Evolutionary conservation across 2,329 filamentous ascomycete genomes (phyloP), one percentile per base, ranked within the genome.

Genomic region (Acephala macrosclerotiorum): DNA sequence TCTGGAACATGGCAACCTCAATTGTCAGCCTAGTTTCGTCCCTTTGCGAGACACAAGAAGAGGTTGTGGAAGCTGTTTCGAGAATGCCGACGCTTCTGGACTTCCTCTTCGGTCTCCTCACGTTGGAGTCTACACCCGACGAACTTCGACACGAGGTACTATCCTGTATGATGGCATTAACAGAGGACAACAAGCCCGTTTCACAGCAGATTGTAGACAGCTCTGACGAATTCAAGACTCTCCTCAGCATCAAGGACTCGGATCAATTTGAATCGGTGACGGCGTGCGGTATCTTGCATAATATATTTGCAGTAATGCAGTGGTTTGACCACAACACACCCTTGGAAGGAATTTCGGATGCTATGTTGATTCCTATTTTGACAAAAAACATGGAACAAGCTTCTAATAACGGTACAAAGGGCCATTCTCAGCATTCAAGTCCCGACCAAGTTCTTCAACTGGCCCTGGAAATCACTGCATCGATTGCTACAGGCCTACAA

Each of bases 201-300:
- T 83, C 82, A 1, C 79, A 87, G 69, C 79, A 80, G 22, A 79
- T 90, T n/a, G 79, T 85, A 2, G 80, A 80, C n/a, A 81, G 85
- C 65, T 78, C 80, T 53, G 76, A 80, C 25, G 83, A 82, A 72
- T 84, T 87, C 66, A 80, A 84, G 18, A 76, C 80, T 4, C 78
- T 91, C 33, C 73, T 83, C 35, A 74, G 79, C 22, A 77, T 89
- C 55, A 84, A 82, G 66, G 79, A 82, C 22, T 75, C 79, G n/a
- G 78, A 78, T 38, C 83, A 79, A 35, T 77, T 83, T 20, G 82
- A 82, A 64, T 84, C 83, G 1, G 82, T 89, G 38, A 77, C 89
- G 9, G 83, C 87, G 8, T 90, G 87, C 59, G 85, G 85, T 16
- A 80, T 89, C 25, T 80, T 91, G 14, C 88, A 91, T 75, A 89